Evolutionary conservation across 352 stramenopile genomes (phyloP).

Genomic region (Pythium utonaiense): DNA sequence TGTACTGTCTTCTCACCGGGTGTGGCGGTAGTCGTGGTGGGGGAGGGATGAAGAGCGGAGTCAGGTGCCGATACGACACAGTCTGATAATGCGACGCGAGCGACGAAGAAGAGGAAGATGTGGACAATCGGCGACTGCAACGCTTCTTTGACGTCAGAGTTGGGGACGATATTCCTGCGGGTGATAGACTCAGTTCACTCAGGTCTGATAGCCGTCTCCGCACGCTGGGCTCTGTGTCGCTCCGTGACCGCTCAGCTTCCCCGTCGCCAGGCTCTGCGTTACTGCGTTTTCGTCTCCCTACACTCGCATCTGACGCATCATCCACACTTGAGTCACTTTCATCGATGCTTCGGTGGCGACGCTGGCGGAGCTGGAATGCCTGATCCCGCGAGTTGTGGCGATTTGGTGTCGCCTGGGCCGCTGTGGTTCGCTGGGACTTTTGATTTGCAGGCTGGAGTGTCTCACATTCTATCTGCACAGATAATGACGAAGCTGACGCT

Average conservation of each 20-base stretch:
- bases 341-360: slow-evolving; percentile 41
- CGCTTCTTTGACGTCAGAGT: slow-evolving; percentile 18
- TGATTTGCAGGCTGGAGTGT: background rate
- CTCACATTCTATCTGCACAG: slow-evolving; percentile 31
- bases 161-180: slow-evolving; percentile 14
- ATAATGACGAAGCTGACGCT: slow-evolving; percentile 5
- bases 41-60: slow-evolving; percentile 9
- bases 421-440: slow-evolving; percentile 16
- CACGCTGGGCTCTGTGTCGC: background rate
- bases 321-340: slow-evolving; percentile 64
- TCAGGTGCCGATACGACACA: background rate
- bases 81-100: background rate
- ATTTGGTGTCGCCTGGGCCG: slow-evolving; percentile 24
- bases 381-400: slow-evolving; percentile 4
- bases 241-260: background rate
- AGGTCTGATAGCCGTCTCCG: slow-evolving; percentile 25
- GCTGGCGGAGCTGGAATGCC: slow-evolving; percentile 36
- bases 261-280: slow-evolving; percentile 34
- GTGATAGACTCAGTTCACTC: slow-evolving; percentile 24
- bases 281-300: slow-evolving; percentile 59
- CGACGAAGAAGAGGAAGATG: slow-evolving; percentile 10
- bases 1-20: background rate
- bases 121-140: slow-evolving; percentile 16
- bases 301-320: slow-evolving; percentile 46
- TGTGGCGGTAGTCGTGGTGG: background rate